Conservation (phyloP, 2,329 filamentous ascomycete species). For the Dactylellina sp. region DNA sequence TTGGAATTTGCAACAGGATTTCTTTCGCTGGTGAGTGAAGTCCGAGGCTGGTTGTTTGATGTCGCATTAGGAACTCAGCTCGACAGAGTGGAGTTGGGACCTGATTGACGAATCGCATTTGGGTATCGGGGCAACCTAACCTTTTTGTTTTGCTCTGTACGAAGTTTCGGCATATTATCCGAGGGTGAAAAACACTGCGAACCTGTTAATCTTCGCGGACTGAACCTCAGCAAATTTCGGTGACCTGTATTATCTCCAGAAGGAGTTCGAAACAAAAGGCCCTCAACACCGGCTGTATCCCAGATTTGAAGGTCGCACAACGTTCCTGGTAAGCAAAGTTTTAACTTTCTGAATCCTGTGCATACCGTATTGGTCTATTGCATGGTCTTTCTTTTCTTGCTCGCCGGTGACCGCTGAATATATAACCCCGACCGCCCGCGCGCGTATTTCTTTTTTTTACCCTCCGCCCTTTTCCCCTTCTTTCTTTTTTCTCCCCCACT, state of each 20-base stretch:
- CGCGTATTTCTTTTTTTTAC: constrained; percentile 57
- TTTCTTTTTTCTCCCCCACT: constrained; percentile 36
- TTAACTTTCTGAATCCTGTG: constrained; percentile 32
- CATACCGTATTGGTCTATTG: constrained; percentile 16
- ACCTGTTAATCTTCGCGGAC: constrained; percentile 6
- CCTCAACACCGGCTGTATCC: not conserved
- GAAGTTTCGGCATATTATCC: constrained; percentile 27
- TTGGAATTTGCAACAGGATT: constrained; percentile 4
- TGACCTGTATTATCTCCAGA: not conserved
- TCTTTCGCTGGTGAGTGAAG: constrained; percentile 32
- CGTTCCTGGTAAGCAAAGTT: constrained; percentile 38
- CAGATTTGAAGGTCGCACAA: constrained; percentile 31
- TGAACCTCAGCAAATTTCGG: not conserved
- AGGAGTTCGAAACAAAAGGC: not conserved
- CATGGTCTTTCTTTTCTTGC: constrained; percentile 12
- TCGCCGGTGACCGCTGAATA: constrained; percentile 48
- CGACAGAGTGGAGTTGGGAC: constrained; percentile 11
- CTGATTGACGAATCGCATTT: constrained; percentile 33
- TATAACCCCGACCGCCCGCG: constrained; percentile 55
- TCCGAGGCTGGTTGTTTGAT: constrained; percentile 6
- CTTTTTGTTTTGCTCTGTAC: constrained; percentile 6
- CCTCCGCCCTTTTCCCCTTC: constrained; percentile 53
- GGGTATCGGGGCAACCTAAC: constrained; percentile 2
- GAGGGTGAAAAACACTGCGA: not conserved
- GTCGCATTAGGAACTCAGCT: constrained; percentile 17